Conservation (phyloP, 306 rosid genomes). For the Myrica gale region DNA sequence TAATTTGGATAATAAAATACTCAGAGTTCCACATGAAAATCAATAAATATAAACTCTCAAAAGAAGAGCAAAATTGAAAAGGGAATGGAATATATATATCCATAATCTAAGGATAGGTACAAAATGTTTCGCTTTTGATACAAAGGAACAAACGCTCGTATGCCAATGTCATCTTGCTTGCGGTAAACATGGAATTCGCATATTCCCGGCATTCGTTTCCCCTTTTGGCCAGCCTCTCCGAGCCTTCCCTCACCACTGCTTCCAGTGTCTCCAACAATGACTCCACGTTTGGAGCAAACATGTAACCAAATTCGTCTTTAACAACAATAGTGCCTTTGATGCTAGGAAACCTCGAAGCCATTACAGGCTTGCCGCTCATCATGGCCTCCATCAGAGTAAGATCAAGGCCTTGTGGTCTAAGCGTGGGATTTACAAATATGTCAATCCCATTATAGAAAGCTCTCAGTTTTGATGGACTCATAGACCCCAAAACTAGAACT, state of each 20-base stretch:
- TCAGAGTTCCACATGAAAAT: too few species aligned
- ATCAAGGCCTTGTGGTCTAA: slow-evolving; percentile 93
- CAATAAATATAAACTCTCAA: neutral
- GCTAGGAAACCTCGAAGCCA: slow-evolving; percentile 91
- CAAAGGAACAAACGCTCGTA: slow-evolving; percentile 85
- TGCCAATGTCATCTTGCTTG: slow-evolving; percentile 82
- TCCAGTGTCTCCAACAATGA: slow-evolving; percentile 67
- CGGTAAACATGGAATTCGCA: slow-evolving; percentile 79
- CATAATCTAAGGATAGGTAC: slow-evolving; percentile 55
- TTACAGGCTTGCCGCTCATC: slow-evolving; percentile 85
- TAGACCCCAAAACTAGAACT: slow-evolving; percentile 77
- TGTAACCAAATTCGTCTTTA: slow-evolving; percentile 69
- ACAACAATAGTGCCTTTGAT: slow-evolving; percentile 83
- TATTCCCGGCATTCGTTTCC: slow-evolving; percentile 71
- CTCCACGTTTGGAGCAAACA: slow-evolving; percentile 89
- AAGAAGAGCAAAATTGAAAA: neutral
- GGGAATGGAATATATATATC: neutral
- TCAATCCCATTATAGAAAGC: slow-evolving; percentile 83
- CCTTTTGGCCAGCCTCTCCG: slow-evolving; percentile 52
- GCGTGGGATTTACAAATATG: slow-evolving; percentile 80
- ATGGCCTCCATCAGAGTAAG: slow-evolving; percentile 96
- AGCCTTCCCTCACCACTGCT: slow-evolving; percentile 62
- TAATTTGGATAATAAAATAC: too few species aligned
- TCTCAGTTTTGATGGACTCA: slow-evolving; percentile 63
- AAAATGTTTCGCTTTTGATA: slow-evolving; percentile 61